A percentile compares a stretch with the other conserved stretches of the same genome.
These are phyloP conservation scores for Sporothrix sp. DNA, from an alignment of 2,329 filamentous ascomycete genomes.

Conservation along the genomic window DNA sequence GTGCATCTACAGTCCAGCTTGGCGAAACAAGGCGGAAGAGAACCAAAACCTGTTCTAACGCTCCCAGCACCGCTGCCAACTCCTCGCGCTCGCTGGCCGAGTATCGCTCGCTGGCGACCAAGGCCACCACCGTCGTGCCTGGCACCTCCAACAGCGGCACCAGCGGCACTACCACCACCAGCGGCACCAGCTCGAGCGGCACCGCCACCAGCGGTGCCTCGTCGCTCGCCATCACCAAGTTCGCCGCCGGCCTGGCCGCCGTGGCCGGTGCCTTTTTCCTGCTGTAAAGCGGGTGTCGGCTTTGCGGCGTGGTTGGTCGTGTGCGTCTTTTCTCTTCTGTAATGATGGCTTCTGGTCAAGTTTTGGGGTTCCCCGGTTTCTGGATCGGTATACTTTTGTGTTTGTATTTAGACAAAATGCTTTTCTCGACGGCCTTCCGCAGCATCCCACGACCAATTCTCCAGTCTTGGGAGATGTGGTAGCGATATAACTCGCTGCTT, in stretches of 20 bases:
- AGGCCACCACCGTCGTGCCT: slow-evolving; percentile 30
- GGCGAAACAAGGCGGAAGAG: no score
- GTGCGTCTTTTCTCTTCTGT: background rate
- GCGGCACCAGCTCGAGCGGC: slow-evolving; percentile 18
- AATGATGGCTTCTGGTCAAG: slow-evolving; percentile 4
- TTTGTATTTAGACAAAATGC: background rate
- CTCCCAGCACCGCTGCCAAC: slow-evolving; percentile 39
- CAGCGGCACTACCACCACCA: slow-evolving; percentile 20
- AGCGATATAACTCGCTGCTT: background rate
- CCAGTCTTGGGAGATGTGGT: no score
- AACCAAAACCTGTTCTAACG: no score
- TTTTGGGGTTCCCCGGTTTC: background rate
- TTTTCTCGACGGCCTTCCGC: no score
- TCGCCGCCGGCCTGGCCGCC: slow-evolving; percentile 34
- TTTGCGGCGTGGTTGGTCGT: background rate
- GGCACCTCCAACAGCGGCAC: slow-evolving; percentile 18
- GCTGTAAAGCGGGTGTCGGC: slow-evolving; percentile 24
- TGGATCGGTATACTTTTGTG: slow-evolving; percentile 2
- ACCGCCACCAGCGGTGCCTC: slow-evolving; percentile 21
- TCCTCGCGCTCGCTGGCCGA: slow-evolving; percentile 39
- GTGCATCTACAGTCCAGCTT: no score
- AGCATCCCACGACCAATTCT: no score
- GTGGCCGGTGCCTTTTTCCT: slow-evolving; percentile 34
- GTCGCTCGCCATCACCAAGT: slow-evolving; percentile 30
- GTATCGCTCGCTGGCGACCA: slow-evolving; percentile 36